These are phyloP conservation scores for Pseudozyma hubeiensis DNA, from an alignment of 1,284 basidiomycete genomes.

Conservation along the genomic window DNA sequence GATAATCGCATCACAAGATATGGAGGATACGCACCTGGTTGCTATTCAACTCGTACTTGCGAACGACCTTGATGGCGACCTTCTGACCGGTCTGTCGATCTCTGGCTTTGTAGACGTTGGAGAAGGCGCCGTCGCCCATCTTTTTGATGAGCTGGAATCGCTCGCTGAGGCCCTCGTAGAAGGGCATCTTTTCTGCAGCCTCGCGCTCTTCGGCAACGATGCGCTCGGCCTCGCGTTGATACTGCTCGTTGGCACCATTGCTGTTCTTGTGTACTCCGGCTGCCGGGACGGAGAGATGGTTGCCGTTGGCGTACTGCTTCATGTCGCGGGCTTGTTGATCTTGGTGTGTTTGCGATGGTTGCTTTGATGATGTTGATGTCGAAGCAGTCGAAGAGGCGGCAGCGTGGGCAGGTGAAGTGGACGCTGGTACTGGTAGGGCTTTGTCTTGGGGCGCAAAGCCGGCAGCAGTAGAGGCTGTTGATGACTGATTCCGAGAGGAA, in stretches of 20 bases:
- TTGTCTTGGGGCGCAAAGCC: conserved; percentile 43
- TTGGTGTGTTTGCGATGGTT: conserved; percentile 4
- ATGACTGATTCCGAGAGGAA: conserved; percentile 19
- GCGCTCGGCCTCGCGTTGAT: conserved; percentile 54
- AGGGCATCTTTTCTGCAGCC: conserved; percentile 61
- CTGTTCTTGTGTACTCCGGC: conserved; percentile 29
- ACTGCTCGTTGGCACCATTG: conserved; percentile 43
- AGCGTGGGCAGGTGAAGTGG: conserved; percentile 43
- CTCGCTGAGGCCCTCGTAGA: conserved; percentile 60
- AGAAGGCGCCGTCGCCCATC: conserved; percentile 83
- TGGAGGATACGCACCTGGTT: conserved; percentile 81
- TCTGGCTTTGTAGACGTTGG: conserved; percentile 94
- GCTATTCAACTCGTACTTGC: conserved; percentile 93
- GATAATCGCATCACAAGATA: conserved; percentile 4
- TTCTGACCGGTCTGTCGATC: conserved; percentile 81
- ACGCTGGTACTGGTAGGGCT: conserved; percentile 28
- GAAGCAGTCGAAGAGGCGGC: conserved; percentile 9
- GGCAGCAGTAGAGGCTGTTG: conserved; percentile 17
- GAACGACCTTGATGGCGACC: conserved; percentile 96
- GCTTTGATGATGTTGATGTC: conserved; percentile 4
- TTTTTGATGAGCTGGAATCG: conserved; percentile 62
- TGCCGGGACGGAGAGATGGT: conserved; percentile 25
- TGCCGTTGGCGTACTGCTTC: conserved; percentile 31
- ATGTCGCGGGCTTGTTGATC: conserved; percentile 26
- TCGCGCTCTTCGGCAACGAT: conserved; percentile 60